Percentiles rank a stretch among this genome's conserved stretches.
These are phyloP conservation scores for Cruciata laevipes DNA, from an alignment of 257 asterid genomes.

Conservation along the genomic window DNA sequence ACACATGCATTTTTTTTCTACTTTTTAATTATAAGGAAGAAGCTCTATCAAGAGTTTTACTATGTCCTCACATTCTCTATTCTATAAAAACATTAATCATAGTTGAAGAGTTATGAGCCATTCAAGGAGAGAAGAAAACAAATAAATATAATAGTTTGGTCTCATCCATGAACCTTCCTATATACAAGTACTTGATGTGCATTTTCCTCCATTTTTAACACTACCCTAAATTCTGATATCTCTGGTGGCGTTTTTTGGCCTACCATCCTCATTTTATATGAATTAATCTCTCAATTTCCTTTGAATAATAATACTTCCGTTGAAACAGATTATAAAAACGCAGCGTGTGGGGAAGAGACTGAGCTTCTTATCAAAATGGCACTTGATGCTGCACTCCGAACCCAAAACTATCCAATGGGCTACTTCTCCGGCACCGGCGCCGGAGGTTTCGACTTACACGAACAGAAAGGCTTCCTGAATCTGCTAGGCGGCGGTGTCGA, in stretches of 20 bases:
- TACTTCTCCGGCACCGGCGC: constrained; percentile 20
- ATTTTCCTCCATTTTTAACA: constrained; percentile 13
- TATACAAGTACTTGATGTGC: constrained; percentile 2
- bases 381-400: constrained; percentile 28
- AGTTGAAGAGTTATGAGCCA: neutral
- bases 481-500: constrained; percentile 11
- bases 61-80: neutral
- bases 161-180: constrained; percentile 27
- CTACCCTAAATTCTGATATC: constrained; percentile 5
- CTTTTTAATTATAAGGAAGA: neutral
- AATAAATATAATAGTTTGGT: constrained; percentile 7
- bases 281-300: neutral
- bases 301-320: neutral
- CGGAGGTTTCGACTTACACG: constrained; percentile 22
- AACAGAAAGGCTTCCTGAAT: constrained; percentile 20
- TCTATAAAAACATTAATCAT: neutral
- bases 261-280: neutral
- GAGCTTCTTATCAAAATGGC: constrained; percentile 22
- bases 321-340: neutral
- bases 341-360: neutral
- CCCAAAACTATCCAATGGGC: constrained; percentile 28
- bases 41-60: neutral
- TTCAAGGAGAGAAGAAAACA: constrained; percentile 3
- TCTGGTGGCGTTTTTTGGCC: neutral
- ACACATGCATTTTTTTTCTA: too few species aligned